A percentile compares a stretch with the other conserved stretches of the same genome.
phyloP scores from a whole-genome alignment of 2,329 filamentous ascomycete genomes.

The Paracorniculantispora psalliotae region DNA sequence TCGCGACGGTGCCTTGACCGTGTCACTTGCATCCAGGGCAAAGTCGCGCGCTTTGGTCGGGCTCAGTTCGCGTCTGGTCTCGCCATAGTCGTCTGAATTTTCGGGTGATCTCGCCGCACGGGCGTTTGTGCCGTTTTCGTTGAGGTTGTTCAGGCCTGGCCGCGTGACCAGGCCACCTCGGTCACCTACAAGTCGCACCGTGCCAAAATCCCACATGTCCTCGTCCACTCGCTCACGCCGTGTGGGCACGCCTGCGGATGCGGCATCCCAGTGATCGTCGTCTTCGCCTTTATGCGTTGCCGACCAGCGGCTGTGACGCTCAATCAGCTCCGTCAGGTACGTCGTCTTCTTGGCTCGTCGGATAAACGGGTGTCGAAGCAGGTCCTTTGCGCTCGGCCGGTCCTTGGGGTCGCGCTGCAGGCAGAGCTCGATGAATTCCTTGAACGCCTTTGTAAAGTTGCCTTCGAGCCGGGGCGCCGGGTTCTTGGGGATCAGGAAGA shows the following conservation, averaged over 20 bases:
- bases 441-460: conserved; percentile 76
- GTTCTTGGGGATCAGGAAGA: conserved; percentile 96
- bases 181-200: conserved; percentile 74
- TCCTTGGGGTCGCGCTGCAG: conserved; percentile 85
- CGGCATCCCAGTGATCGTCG: conserved; percentile 55
- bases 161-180: conserved; percentile 52
- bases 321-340: conserved; percentile 94
- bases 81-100: conserved; percentile 45
- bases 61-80: conserved; percentile 45
- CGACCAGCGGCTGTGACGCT: conserved; percentile 82
- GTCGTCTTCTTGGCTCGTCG: conserved; percentile 88
- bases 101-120: conserved; percentile 54
- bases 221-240: conserved; percentile 61
- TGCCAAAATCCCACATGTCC: conserved; percentile 98
- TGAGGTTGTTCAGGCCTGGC: conserved; percentile 64
- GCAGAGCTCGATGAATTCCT: conserved; percentile 79
- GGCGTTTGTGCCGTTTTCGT: conserved; percentile 75
- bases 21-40: conserved; percentile 43
- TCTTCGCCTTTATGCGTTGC: conserved; percentile 70
- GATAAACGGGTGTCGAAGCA: conserved; percentile 87
- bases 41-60: conserved; percentile 49
- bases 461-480: conserved; percentile 76
- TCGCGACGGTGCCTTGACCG: conserved; percentile 53
- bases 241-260: conserved; percentile 46
- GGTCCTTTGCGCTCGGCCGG: conserved; percentile 77